Percentiles rank a stretch among this genome's conserved stretches.
Conservation (phyloP, 495 filamentous ascomycete genomes). For the Baudoinia panamericana region DNA sequence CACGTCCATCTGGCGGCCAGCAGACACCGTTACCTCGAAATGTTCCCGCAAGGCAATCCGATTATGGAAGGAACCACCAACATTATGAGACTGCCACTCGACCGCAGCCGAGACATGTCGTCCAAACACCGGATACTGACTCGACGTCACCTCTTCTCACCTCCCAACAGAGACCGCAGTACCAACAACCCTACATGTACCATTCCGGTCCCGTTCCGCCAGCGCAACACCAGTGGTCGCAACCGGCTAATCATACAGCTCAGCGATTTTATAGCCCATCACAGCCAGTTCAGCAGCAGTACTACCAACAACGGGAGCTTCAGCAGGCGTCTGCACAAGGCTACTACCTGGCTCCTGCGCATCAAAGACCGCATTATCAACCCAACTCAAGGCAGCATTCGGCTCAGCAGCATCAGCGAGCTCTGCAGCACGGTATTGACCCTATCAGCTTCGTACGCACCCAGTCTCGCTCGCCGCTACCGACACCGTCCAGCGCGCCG, state of each 20-base stretch:
- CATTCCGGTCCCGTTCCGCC: too few relatives aligned
- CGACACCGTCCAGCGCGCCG: background rate
- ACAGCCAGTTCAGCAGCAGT: background rate
- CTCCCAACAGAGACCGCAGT: background rate
- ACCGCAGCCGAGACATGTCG: slow-evolving; percentile 1
- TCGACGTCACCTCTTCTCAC: slow-evolving; percentile 4
- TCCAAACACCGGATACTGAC: background rate
- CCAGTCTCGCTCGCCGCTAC: background rate
- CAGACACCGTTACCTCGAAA: too few relatives aligned
- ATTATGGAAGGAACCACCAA: too few relatives aligned
- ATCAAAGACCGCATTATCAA: background rate
- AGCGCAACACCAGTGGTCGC: background rate
- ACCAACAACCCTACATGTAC: background rate
- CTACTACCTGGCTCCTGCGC: background rate
- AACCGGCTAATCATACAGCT: background rate
- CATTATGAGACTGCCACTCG: background rate
- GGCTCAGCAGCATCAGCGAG: background rate
- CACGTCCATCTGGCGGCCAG: too few relatives aligned
- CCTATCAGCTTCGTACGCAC: background rate
- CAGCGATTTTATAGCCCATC: background rate
- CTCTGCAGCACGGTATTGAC: slow-evolving; percentile 3
- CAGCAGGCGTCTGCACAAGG: slow-evolving; percentile 3
- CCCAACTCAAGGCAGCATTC: background rate
- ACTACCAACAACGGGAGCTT: background rate
- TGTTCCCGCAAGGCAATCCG: too few relatives aligned